Percentiles rank a stretch among this genome's conserved stretches.
phyloP scores from a whole-genome alignment of 306 rosid genomes.

The Crataegus laevigata region DNA sequence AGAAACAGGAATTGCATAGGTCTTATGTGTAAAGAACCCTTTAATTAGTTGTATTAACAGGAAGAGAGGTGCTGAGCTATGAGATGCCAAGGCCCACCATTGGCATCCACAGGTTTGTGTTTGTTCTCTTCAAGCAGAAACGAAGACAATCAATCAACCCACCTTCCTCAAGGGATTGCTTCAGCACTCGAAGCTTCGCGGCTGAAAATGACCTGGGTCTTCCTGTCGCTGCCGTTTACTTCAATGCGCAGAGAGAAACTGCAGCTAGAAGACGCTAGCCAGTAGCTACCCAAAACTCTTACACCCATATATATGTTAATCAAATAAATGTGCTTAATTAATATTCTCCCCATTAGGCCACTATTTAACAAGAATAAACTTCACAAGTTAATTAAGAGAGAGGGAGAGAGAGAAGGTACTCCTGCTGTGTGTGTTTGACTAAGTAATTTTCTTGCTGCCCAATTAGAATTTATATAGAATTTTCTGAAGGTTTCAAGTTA shows the following conservation, averaged over 20 bases:
- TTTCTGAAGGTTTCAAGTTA: not conserved
- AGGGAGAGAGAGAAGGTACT: not conserved
- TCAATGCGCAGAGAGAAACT: conserved; percentile 71
- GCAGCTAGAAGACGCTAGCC: conserved; percentile 64
- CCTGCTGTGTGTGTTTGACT: not conserved
- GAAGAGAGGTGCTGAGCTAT: conserved; percentile 62
- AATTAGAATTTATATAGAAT: not conserved
- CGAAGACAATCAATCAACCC: conserved; percentile 41
- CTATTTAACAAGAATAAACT: not conserved
- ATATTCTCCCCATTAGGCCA: not conserved
- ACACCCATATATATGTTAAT: not conserved
- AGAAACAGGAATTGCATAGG: no score
- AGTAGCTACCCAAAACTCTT: not conserved
- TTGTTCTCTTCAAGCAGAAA: conserved; percentile 67
- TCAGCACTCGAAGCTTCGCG: conserved; percentile 56
- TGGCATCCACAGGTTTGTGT: conserved; percentile 91
- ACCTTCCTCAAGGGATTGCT: conserved; percentile 59
- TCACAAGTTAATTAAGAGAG: not conserved
- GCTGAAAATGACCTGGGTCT: conserved; percentile 52
- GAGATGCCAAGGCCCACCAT: conserved; percentile 76
- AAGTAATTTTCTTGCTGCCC: not conserved
- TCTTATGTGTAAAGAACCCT: no score
- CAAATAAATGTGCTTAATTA: not conserved
- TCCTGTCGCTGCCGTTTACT: conserved; percentile 88
- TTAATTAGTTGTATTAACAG: conserved; percentile 18